Base-by-base conservation (phyloP, 108 stramenopile species). In the Skeletonema marinoi region DNA sequence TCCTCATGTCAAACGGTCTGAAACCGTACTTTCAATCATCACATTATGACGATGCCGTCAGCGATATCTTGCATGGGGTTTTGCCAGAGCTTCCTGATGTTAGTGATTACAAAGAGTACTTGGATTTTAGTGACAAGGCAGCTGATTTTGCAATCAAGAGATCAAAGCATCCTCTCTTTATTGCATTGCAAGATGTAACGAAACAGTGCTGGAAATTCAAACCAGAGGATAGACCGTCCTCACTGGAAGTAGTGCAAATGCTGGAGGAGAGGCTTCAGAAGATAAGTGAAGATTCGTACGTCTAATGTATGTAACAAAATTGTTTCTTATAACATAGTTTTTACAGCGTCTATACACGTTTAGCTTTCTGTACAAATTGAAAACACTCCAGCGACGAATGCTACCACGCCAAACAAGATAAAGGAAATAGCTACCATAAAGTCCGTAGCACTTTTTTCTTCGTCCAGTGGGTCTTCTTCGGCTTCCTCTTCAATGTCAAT, bases 351-450 rank as follows among this genome's bases (percentile, higher is more conserved):
- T 19, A 21, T 51, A 17, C 19, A 56, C 54, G 19, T 56, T 25
- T 68, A 68, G 67, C 41, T 16, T 31, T 44, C 39, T 68, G 56
- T 41, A 30, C 62, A 84, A 16, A 90, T 82, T 38, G 92, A 90
- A 5, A 84, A n/a, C 3, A 90, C 35, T 32, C 93, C 93, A 16
- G 90, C 88, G 19, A 76, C 32, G 54, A 91, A 61, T 5, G 93
- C 93, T 2, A 92, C 31, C 29, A 88, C 2, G 5, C 93, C 93
- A 66, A 94, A 88, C 1, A 89, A 17, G 30, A 90, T 65, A 35
- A 81, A 91, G 4, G 63, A 78, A 59, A 94, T 89, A 16, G 93
- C 93, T 38, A 92, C 71, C 10, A 84, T 46, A 83, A 90, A 94
- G 68, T 94, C 91, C 11, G 36, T 21, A 30, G 17, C 41, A 56